A percentile compares a stretch with the other conserved stretches of the same genome.
phyloP scores from a whole-genome alignment of 148 eudicot species.

The Nyssa sinensis region DNA sequence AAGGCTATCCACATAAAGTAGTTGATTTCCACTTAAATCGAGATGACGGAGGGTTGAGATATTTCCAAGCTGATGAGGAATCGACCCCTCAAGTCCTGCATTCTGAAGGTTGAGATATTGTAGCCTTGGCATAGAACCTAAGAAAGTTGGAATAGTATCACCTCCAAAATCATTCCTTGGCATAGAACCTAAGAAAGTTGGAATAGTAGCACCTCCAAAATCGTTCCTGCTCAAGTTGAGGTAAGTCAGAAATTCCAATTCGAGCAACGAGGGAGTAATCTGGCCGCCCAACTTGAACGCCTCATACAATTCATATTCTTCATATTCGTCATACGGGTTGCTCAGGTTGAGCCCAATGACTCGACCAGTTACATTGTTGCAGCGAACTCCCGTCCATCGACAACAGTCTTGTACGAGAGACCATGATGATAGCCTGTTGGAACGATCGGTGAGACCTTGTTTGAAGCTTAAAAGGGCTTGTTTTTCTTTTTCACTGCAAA shows the following conservation, averaged over 20 bases:
- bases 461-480: neutral
- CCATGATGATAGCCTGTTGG: neutral
- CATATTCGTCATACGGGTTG: neutral
- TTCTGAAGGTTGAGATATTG: neutral
- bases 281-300: neutral
- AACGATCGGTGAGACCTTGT: neutral
- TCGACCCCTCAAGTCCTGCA: neutral
- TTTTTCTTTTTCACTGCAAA: neutral
- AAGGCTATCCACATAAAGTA: no score
- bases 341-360: conserved; percentile 4
- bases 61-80: conserved; percentile 8
- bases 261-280: neutral
- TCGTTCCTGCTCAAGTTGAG: neutral
- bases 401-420: neutral
- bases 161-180: conserved; percentile 3
- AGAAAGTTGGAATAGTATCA: neutral
- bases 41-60: neutral
- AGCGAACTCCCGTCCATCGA: neutral
- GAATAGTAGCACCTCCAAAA: neutral
- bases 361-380: neutral
- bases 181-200: conserved; percentile 8
- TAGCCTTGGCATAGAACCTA: neutral
- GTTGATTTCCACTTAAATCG: no score
- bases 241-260: neutral
- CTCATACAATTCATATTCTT: neutral